Base-by-base conservation (phyloP, 1,284 basidiomycete species). In the Nidula niveotomentosa region DNA sequence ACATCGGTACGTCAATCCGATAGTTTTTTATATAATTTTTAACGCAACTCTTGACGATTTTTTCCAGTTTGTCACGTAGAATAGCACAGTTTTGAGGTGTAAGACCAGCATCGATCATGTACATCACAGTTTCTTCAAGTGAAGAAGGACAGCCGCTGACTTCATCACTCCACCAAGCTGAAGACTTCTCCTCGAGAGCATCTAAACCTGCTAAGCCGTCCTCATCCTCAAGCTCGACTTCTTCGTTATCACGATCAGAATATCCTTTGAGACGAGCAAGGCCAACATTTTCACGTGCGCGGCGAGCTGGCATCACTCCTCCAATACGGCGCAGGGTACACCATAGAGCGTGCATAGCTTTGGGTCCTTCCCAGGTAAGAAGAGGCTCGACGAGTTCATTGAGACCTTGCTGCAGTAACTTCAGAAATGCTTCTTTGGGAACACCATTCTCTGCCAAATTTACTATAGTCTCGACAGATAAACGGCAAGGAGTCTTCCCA, bases 361-460 rank as follows among this genome's bases (percentile, higher is more conserved):
- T 65, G 15, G 61, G 62, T 1, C 72, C 73, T 8, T 79, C 71
- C 80, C 80, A 84, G 2, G 67, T 67, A 8, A 77, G 66, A 2
- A 82, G 64, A 0, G 66, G 68, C 8, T 69, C 60, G 9, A 77
- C 68, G 6, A 76, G 57, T 23, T 68, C 66, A 30, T 65, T 55
- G 0, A 83, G 58, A 3, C 69, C 69, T 23, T 67, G 56, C 49
- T 69, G 66, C 44, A 82, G 59, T 0, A 83, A 61, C 8, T 66
- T 51, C 8, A 70, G 56, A 55, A 83, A 79, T 6, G 69, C 68
- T 0, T 55, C 8, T 23, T 65, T 61, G 6, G 71, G 70, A 6
- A 84, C 81, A 0, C 77, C 75, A 58, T 83, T 83, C 51, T 82
- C 76, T 4, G 75, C 72, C 6, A 84, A 65, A 57, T 81, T 82